Conservation (phyloP, 495 filamentous ascomycete species). For the Tuber microsphaerosporum region DNA sequence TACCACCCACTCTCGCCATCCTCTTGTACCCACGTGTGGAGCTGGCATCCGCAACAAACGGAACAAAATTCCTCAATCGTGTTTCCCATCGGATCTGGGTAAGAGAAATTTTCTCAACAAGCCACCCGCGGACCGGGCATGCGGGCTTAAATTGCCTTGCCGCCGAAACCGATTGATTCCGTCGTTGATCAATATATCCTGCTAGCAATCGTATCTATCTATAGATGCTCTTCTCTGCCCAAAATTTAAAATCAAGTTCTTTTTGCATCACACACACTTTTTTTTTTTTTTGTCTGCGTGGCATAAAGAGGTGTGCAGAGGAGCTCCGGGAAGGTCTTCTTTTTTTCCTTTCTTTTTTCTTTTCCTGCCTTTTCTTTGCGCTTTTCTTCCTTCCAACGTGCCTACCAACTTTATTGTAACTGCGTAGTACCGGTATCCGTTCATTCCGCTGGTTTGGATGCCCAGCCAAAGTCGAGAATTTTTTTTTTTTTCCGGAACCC, state of each 20-base stretch:
- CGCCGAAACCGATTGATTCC: constrained; percentile 4
- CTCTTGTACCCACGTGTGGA: background rate
- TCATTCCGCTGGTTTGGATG: background rate
- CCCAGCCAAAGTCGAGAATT: background rate
- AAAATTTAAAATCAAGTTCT: background rate
- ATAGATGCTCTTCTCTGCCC: background rate
- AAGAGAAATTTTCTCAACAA: constrained; percentile 1
- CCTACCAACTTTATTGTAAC: background rate
- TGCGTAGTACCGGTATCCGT: background rate
- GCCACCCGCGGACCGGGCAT: background rate
- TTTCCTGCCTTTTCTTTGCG: too few species aligned
- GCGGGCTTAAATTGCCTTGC: background rate
- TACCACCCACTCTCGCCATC: background rate
- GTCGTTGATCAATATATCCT: background rate
- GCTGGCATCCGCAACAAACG: background rate
- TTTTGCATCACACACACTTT: background rate
- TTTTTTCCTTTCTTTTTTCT: too few species aligned
- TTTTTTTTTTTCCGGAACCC: background rate
- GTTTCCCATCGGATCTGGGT: background rate
- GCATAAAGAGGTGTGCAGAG: background rate
- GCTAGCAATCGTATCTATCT: background rate
- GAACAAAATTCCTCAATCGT: background rate
- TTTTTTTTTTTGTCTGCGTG: background rate
- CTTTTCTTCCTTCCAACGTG: background rate
- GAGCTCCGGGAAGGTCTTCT: background rate